Evolutionary conservation across 495 filamentous ascomycete species (phyloP), one percentile per base, ranked within the genome.

Genomic region (Penicillium coffeae): DNA sequence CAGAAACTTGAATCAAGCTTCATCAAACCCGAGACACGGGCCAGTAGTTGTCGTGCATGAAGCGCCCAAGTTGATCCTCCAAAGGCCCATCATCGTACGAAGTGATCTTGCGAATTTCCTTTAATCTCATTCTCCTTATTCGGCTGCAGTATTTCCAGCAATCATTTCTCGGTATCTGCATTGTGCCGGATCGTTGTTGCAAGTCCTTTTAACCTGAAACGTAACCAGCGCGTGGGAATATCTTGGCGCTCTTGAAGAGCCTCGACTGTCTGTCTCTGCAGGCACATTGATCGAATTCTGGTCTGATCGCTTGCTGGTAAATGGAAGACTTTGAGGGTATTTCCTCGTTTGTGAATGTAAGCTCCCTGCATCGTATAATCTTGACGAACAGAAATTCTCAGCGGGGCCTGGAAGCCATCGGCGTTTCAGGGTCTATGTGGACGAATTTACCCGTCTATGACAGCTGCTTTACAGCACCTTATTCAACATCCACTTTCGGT

Each of bases 201-300:
- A 32, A 13, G 30, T 25, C 27, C 16, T 21, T 20, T 62, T 42
- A 62, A 62, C 22, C 16, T 62, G 59, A 59, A 62, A 62, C 59
- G 34, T 45, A 52, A 40, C 59, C 52, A 56, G 56, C 59, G 59
- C 59, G 52, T 62, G 56, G 59, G 56, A 38, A 41, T 42, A 47
- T 40, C 56, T 59, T 59, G 59, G 52, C 56, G 54, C 18, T 45
- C 55, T 45, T 38, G 38, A 45, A 45, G 22, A 25, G 37, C 34
- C 46, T 45, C 35, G 47, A 54, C 48, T 44, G 21, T 56, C 47
- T 49, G 49, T 19, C 52, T 58, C 50, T 46, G 52, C 46, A 5
- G 5, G 10, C 25, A 10, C 25, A 30, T 30, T 5, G 25, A 4
- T 30, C 10, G 25, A 5, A 5, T 10, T 30, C 10, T 10, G 5